Evolutionary conservation across 805 yeast species (phyloP).

Genomic region (Candida lessepsii): DNA sequence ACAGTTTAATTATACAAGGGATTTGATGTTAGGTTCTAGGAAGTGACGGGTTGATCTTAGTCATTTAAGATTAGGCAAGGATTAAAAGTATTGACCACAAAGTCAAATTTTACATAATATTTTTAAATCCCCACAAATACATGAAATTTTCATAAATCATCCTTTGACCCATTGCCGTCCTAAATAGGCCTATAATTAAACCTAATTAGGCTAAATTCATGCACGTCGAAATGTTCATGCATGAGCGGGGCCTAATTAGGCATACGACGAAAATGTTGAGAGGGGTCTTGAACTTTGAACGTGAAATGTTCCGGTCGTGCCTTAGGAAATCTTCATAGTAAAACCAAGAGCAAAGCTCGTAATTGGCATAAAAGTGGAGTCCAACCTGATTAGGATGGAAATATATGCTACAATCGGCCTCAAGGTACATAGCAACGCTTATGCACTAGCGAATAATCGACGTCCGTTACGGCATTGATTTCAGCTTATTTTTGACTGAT

Average conservation of each 20-base stretch:
- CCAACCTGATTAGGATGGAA: background rate
- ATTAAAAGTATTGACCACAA: no score
- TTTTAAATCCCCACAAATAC: constrained; percentile 5
- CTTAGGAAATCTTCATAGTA: background rate
- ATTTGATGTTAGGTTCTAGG: no score
- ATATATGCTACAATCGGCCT: constrained; percentile 1
- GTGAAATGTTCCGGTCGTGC: background rate
- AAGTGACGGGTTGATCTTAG: no score
- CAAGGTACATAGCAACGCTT: constrained; percentile 2
- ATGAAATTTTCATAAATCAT: background rate
- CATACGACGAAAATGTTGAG: constrained; percentile 9
- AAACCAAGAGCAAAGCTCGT: background rate
- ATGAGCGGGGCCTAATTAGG: constrained; percentile 14
- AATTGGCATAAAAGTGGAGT: constrained; percentile 4
- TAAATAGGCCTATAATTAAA: constrained; percentile 6
- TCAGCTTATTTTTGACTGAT: background rate
- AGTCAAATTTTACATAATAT: background rate
- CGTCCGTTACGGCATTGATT: background rate
- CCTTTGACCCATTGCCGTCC: background rate
- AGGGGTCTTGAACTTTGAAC: constrained; percentile 5
- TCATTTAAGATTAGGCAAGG: no score
- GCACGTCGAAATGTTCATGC: background rate
- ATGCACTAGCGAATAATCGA: no score
- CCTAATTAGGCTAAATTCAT: constrained; percentile 13
- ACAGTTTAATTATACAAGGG: no score